These are phyloP conservation scores for Didymella segeticola DNA, from an alignment of 2,329 filamentous ascomycete genomes.

Conservation along the genomic window DNA sequence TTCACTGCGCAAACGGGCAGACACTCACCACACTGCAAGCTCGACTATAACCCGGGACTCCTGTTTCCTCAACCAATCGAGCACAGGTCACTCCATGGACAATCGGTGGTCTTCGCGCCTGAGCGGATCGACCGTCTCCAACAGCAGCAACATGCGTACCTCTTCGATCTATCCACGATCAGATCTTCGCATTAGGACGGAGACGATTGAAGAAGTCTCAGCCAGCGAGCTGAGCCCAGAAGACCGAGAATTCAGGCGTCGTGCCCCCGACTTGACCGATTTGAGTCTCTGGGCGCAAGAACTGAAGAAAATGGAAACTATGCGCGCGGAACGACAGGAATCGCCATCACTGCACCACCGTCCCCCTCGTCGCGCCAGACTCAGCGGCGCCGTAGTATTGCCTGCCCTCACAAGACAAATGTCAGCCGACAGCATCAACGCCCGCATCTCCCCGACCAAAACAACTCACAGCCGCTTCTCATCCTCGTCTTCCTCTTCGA, in stretches of 20 bases:
- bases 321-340: neutral
- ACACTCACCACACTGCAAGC: neutral
- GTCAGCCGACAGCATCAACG: neutral
- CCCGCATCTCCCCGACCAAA: neutral
- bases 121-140: neutral
- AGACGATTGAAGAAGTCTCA: neutral
- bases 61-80: neutral
- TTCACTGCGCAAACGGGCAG: neutral
- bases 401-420: neutral
- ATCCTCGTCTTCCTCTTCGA: neutral
- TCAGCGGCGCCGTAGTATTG: neutral
- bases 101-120: neutral
- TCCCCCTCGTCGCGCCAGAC: neutral
- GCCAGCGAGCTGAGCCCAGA: slow-evolving; percentile 9
- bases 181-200: neutral
- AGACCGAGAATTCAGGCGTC: slow-evolving; percentile 11
- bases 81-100: neutral
- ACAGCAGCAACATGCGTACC: neutral
- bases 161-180: neutral
- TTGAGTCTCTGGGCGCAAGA: slow-evolving; percentile 16
- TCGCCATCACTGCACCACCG: neutral
- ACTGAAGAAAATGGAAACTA: slow-evolving; percentile 13
- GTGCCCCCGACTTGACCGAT: slow-evolving; percentile 7
- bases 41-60: neutral
- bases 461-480: slow-evolving; percentile 4